Conservation (phyloP, 179 eudicot genomes). For the Carnegiea gigantea region DNA sequence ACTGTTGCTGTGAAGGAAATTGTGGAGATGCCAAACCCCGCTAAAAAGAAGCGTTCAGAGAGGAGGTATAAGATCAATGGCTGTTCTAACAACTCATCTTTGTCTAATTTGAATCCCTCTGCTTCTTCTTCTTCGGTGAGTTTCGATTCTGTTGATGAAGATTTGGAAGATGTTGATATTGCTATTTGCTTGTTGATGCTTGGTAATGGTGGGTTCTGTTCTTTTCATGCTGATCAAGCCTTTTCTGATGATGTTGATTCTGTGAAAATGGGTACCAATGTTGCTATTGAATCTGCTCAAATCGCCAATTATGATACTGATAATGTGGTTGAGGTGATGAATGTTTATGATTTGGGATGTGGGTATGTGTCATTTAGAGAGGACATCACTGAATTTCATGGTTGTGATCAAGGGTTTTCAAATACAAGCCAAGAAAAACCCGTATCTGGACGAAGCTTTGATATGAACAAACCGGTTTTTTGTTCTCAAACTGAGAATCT, state of each 20-base stretch:
- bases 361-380: constrained; percentile 13
- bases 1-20: not conserved
- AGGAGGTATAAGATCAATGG: constrained; percentile 27
- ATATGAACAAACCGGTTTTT: not conserved
- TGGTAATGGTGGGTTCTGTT: constrained; percentile 28
- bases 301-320: not conserved
- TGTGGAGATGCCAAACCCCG: not conserved
- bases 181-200: constrained; percentile 40
- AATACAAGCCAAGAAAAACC: not conserved
- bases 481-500: not conserved
- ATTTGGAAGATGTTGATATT: constrained; percentile 33
- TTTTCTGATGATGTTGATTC: constrained; percentile 21
- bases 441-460: constrained; percentile 1
- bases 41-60: constrained; percentile 32
- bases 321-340: not conserved
- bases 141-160: constrained; percentile 25
- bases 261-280: constrained; percentile 4
- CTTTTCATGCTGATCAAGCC: constrained; percentile 13
- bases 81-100: constrained; percentile 13
- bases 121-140: constrained; percentile 11
- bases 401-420: constrained; percentile 10
- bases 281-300: constrained; percentile 11
- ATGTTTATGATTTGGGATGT: constrained; percentile 12
- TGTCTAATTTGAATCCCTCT: constrained; percentile 15
- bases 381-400: not conserved